phyloP scores from a whole-genome alignment of 2,329 filamentous ascomycete species.

The Beauveria scarabaeidicola region DNA sequence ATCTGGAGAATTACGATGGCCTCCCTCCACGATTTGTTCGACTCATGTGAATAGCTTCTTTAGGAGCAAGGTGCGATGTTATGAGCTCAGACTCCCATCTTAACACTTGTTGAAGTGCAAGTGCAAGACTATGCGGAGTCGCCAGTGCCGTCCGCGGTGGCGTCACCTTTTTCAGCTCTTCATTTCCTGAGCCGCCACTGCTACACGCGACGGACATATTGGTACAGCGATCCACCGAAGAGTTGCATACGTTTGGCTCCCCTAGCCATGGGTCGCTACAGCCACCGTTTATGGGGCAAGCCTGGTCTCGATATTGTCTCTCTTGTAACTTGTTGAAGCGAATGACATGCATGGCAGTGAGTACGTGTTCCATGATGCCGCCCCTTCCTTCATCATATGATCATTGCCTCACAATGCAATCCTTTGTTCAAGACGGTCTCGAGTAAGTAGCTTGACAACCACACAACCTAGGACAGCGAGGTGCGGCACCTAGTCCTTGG shows the following conservation, averaged over 20 bases:
- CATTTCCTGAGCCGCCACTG: not conserved
- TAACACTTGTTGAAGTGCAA: not conserved
- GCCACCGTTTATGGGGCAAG: conserved; percentile 6
- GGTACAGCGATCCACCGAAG: not conserved
- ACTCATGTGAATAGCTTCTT: too few relatives aligned
- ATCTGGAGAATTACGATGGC: too few relatives aligned
- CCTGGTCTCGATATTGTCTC: not conserved
- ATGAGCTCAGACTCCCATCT: not conserved
- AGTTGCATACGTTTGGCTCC: not conserved
- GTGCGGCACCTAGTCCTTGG: not conserved
- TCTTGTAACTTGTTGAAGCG: too few relatives aligned
- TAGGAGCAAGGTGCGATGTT: too few relatives aligned
- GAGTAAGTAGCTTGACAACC: not conserved
- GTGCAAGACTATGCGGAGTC: not conserved
- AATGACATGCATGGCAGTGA: too few relatives aligned
- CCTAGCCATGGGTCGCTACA: not conserved
- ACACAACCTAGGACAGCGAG: not conserved
- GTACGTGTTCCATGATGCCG: not conserved
- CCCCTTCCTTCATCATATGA: not conserved
- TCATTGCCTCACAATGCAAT: not conserved
- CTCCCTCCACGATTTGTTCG: too few relatives aligned
- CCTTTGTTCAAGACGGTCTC: not conserved
- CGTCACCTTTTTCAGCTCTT: conserved; percentile 1
- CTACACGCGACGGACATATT: not conserved
- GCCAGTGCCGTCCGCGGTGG: not conserved